phyloP scores from a whole-genome alignment of 768 basidiomycete species.

The Kwoniella dejecticola region DNA sequence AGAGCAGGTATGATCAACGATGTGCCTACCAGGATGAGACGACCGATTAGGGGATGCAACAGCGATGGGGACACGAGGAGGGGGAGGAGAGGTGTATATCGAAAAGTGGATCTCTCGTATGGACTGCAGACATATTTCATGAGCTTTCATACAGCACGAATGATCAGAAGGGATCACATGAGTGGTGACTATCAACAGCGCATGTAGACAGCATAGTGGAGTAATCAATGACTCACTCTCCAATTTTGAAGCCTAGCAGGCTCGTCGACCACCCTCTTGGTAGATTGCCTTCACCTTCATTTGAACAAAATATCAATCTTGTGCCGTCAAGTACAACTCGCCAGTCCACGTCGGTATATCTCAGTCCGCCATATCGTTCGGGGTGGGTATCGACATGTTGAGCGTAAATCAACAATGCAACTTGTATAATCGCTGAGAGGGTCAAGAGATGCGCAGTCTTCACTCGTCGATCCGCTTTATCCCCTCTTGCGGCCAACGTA shows the following conservation, averaged over 20 bases:
- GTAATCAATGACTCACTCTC: slow-evolving; percentile 67
- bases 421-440: slow-evolving; percentile 31
- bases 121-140: slow-evolving; percentile 62
- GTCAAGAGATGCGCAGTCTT: neutral
- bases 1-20: slow-evolving; percentile 68
- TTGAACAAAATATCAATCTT: slow-evolving; percentile 59
- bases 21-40: slow-evolving; percentile 79
- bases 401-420: slow-evolving; percentile 40
- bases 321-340: slow-evolving; percentile 93
- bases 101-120: slow-evolving; percentile 86
- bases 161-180: no score
- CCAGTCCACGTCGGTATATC: slow-evolving; percentile 99
- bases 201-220: neutral
- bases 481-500: neutral
- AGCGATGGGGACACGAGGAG: slow-evolving; percentile 78
- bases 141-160: no score
- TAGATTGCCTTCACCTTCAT: slow-evolving; percentile 13
- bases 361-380: slow-evolving; percentile 59
- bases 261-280: slow-evolving; percentile 63
- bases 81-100: slow-evolving; percentile 92
- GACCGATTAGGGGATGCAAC: slow-evolving; percentile 84
- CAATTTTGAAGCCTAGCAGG: slow-evolving; percentile 59
- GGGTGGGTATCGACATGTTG: slow-evolving; percentile 46
- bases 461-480: neutral
- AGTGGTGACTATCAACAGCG: no score